Evolutionary conservation across 2,329 filamentous ascomycete genomes (phyloP).

Genomic region (Colletotrichum graminicola): DNA sequence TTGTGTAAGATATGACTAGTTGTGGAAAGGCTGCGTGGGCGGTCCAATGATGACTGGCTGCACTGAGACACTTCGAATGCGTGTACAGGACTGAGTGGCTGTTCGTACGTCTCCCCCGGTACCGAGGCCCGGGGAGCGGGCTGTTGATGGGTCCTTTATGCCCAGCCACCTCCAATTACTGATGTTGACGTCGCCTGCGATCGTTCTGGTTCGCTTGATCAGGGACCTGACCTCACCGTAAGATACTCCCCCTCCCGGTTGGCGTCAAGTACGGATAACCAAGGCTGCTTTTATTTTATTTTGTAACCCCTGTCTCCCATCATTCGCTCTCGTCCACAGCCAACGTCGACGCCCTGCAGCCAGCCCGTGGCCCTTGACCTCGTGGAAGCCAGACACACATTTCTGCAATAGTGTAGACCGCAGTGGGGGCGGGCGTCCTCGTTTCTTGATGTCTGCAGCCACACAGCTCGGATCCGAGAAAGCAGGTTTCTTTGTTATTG

Average conservation of each 20-base stretch:
- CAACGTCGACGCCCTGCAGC: slow-evolving; percentile 23
- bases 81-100: slow-evolving; percentile 2
- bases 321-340: slow-evolving; percentile 10
- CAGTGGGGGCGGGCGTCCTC: slow-evolving; percentile 6
- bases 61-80: not conserved
- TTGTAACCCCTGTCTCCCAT: slow-evolving; percentile 3
- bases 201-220: slow-evolving; percentile 10
- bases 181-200: slow-evolving; percentile 14
- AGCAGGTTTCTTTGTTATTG: not conserved
- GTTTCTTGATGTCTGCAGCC: slow-evolving; percentile 3
- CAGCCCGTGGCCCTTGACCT: slow-evolving; percentile 6
- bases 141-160: not conserved
- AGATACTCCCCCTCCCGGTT: not conserved
- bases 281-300: not conserved
- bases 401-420: slow-evolving; percentile 8
- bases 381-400: slow-evolving; percentile 29
- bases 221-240: slow-evolving; percentile 4
- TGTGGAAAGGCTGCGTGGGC: not conserved
- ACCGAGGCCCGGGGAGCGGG: not conserved
- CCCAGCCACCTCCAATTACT: slow-evolving; percentile 33
- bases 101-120: not conserved
- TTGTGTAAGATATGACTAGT: not conserved
- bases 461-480: slow-evolving; percentile 1
- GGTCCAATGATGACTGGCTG: slow-evolving; percentile 6
- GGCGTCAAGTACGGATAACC: not conserved